Conservation (phyloP, 2,329 filamentous ascomycete genomes). For the Incumbomyces lentus region DNA sequence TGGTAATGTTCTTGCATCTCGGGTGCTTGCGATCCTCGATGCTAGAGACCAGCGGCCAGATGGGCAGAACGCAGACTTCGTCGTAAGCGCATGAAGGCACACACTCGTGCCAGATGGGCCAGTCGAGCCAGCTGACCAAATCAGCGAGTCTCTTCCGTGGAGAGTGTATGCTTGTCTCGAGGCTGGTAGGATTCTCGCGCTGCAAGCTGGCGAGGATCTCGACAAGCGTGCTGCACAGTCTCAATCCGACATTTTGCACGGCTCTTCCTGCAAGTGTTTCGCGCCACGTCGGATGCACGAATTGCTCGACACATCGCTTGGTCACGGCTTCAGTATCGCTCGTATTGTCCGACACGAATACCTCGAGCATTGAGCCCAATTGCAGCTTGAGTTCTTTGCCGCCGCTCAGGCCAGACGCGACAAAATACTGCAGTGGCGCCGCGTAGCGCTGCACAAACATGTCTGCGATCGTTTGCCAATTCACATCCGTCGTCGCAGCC, state of each 20-base stretch:
- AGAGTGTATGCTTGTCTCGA: no score
- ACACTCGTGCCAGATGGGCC: constrained; percentile 52
- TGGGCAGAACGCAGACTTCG: constrained; percentile 52
- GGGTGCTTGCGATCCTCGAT: constrained; percentile 45
- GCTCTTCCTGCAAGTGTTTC: constrained; percentile 21
- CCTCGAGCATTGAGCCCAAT: constrained; percentile 23
- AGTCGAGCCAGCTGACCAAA: constrained; percentile 44
- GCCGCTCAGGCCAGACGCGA: constrained; percentile 12
- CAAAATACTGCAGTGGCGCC: constrained; percentile 38
- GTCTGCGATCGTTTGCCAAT: constrained; percentile 61
- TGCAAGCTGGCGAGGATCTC: not conserved
- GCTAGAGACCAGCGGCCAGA: constrained; percentile 49
- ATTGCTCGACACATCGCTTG: constrained; percentile 27
- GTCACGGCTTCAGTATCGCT: constrained; percentile 23
- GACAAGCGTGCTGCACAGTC: constrained; percentile 26
- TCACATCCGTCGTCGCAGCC: constrained; percentile 22
- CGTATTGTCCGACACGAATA: constrained; percentile 27
- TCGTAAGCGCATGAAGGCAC: constrained; percentile 39
- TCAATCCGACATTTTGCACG: constrained; percentile 24
- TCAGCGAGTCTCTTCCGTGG: constrained; percentile 20
- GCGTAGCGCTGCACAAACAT: constrained; percentile 55
- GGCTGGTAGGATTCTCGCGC: no score
- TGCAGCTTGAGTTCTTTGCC: constrained; percentile 22
- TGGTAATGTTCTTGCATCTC: constrained; percentile 33
- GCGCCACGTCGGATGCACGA: constrained; percentile 15